Percentiles rank a stretch among this genome's conserved stretches.
These are phyloP conservation scores for Protomyces inundatus DNA, from an alignment of 1,139 yeast genomes.

Conservation along the genomic window DNA sequence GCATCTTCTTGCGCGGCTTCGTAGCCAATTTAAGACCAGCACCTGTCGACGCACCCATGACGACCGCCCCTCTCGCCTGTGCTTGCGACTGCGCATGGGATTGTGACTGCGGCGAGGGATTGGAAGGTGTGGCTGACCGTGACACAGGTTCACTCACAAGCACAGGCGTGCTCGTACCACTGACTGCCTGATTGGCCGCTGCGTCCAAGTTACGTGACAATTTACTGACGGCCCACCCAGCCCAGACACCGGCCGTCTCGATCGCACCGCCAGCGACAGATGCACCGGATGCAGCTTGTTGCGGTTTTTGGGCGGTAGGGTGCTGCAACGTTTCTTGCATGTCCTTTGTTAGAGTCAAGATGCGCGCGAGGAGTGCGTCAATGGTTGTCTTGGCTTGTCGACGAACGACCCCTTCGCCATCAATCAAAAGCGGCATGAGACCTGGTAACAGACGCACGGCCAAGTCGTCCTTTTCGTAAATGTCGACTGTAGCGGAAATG, in stretches of 20 bases:
- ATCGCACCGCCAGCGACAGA: background rate
- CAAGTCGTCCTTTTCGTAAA: conserved; percentile 68
- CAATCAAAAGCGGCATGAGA: conserved; percentile 77
- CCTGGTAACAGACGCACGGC: conserved; percentile 81
- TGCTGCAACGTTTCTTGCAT: conserved; percentile 15
- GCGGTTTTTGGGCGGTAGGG: background rate
- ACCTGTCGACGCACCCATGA: background rate
- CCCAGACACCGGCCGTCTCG: conserved; percentile 23
- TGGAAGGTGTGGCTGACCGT: background rate
- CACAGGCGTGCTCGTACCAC: background rate
- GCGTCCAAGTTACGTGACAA: conserved; percentile 15
- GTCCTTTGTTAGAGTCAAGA: conserved; percentile 1
- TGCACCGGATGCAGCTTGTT: background rate
- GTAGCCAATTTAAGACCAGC: conserved; percentile 6
- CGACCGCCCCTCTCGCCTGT: background rate
- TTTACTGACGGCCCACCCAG: conserved; percentile 24
- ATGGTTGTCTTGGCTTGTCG: conserved; percentile 7
- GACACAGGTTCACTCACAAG: conserved; percentile 7
- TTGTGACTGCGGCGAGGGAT: background rate
- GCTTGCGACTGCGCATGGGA: background rate
- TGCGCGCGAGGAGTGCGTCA: background rate
- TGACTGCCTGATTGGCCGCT: background rate
- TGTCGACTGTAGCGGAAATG: conserved; percentile 57
- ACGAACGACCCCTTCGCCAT: conserved; percentile 36
- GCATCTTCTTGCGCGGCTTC: conserved; percentile 2